Conservation (phyloP, 345 rosid genomes). For the Carallia brachiata region DNA sequence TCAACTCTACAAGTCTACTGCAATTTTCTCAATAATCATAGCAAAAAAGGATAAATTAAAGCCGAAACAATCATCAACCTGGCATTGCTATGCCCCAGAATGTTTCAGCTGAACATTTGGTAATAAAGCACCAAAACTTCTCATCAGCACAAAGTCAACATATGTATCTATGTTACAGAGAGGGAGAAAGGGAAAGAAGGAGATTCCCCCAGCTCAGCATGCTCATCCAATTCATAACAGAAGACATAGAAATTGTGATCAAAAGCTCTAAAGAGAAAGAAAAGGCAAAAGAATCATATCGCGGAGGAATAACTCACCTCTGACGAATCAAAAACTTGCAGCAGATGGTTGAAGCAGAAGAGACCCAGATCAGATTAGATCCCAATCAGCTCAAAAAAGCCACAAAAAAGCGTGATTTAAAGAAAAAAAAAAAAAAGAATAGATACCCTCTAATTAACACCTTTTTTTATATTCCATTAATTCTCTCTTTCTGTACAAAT, state of each 20-base stretch:
- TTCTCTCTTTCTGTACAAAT: constrained; percentile 6
- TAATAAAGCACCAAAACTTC: constrained; percentile 14
- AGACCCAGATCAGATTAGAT: constrained; percentile 58
- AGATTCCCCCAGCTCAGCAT: constrained; percentile 41
- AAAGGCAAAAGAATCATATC: constrained; percentile 27
- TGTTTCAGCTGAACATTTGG: constrained; percentile 23
- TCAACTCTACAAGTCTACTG: background rate
- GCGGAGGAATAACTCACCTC: constrained; percentile 46
- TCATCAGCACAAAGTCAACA: constrained; percentile 11
- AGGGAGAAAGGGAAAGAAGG: constrained; percentile 6
- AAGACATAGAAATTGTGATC: constrained; percentile 25
- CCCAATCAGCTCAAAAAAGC: constrained; percentile 38
- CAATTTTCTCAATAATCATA: constrained; percentile 12
- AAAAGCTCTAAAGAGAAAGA: constrained; percentile 18
- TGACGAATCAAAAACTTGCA: constrained; percentile 27
- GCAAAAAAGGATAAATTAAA: constrained; percentile 5
- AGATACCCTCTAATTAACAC: constrained; percentile 10
- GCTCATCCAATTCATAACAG: constrained; percentile 32
- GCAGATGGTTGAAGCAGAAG: constrained; percentile 31
- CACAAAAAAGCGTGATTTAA: constrained; percentile 1
- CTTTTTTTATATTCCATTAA: constrained; percentile 15
- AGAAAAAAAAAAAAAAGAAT: constrained; percentile 13
- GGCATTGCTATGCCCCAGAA: constrained; percentile 32
- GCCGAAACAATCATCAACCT: constrained; percentile 36
- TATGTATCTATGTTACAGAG: background rate